These are phyloP conservation scores for Baorangia bicolor DNA, from an alignment of 768 basidiomycete genomes.

Conservation along the genomic window DNA sequence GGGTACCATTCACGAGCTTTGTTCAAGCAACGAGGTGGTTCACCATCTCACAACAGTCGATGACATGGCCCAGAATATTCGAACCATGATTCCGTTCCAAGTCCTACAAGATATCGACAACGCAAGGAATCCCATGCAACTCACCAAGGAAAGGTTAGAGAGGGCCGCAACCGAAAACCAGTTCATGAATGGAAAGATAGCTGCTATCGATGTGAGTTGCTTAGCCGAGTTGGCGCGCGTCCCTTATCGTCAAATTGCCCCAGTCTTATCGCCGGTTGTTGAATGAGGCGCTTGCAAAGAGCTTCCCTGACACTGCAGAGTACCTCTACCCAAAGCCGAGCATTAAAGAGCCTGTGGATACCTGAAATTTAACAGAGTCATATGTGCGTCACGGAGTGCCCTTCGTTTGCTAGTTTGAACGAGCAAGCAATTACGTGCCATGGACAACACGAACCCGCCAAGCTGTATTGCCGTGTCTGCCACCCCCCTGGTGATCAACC, in stretches of 20 bases:
- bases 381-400: background rate
- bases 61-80: slow-evolving; percentile 59
- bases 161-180: slow-evolving; percentile 86
- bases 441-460: background rate
- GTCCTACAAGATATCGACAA: slow-evolving; percentile 78
- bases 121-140: slow-evolving; percentile 75
- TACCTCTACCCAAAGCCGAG: slow-evolving; percentile 19
- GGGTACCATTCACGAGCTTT: background rate
- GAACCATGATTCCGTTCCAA: slow-evolving; percentile 72
- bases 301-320: slow-evolving; percentile 57
- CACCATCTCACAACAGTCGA: slow-evolving; percentile 65
- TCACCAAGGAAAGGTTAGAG: slow-evolving; percentile 78
- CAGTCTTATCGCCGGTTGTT: slow-evolving; percentile 71
- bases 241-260: slow-evolving; percentile 3
- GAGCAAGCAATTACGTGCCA: slow-evolving; percentile 6
- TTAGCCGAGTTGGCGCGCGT: background rate
- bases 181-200: slow-evolving; percentile 88
- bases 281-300: slow-evolving; percentile 68
- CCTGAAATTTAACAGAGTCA: slow-evolving; percentile 2
- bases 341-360: slow-evolving; percentile 8
- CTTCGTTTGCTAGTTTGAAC: slow-evolving; percentile 2
- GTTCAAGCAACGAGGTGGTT: slow-evolving; percentile 69
- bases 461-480: background rate
- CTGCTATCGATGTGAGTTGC: slow-evolving; percentile 63
- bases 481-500: slow-evolving; percentile 2